Base-by-base conservation (phyloP, 2,329 filamentous ascomycete genomes). In the Aspergillus hiratsukae region DNA sequence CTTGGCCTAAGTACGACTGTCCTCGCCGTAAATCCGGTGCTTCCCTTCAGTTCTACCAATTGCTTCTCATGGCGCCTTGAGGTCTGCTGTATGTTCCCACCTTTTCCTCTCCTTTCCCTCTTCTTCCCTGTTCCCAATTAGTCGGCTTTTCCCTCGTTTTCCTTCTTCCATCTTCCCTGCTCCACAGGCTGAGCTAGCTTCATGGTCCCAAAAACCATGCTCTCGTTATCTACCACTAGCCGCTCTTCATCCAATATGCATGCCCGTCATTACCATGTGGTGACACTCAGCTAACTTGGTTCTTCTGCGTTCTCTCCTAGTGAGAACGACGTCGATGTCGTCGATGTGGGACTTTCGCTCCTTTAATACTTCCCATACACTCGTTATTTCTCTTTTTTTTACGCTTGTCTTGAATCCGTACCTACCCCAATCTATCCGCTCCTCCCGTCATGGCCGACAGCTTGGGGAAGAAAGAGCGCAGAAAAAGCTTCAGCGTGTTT, bases 401-500 rank as follows among this genome's bases (percentile, higher is more conserved):
- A 37, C 31, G 46, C 48, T 48, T 37, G 29, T 35, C 49, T 25
- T 21, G 31, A 14, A 37, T 48, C 29, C 37, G 29, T 49, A 49
- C 37, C 45, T 50, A 43, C 27, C 49, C 40, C 49, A 48, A 53
- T 54, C 52, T 25, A 40, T 37, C 51, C 55, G 52, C 21, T 55
- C 49, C 58, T 56, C 56, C 52, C 65, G 61, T 62, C 58, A 72
- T 72, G 70, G 65, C 70, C 57, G 69, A 72, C 51, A 58, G 60
- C 53, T 60, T 62, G 58, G 63, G 58, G 53, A 69, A 67, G 62
- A 71, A 69, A 59, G 65, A 72, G 61, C 67, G 70, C 61, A 69
- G 70, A 62, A 72, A 72, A 62, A 72, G 69, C 54, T 58, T 72
- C 40, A 69, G 69, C 54, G 60, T 72, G 52, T 72, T 73, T 60